Evolutionary conservation across 2,329 filamentous ascomycete species (phyloP).

Genomic region (Fusarium sp.): DNA sequence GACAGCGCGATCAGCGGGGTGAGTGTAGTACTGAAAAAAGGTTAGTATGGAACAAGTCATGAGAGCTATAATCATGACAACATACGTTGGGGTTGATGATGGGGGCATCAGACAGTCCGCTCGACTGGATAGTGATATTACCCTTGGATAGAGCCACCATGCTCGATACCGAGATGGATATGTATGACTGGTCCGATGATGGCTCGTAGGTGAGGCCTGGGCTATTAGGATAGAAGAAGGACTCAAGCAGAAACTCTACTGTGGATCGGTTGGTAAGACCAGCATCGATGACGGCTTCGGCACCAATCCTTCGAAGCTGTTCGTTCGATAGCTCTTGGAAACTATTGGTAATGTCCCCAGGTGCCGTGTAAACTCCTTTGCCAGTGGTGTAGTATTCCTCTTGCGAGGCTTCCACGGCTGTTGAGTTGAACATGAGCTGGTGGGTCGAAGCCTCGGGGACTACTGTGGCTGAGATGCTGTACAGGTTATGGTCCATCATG

Average conservation of each 20-base stretch:
- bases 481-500: conserved; percentile 7
- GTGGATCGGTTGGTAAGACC: conserved; percentile 7
- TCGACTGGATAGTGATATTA: neutral
- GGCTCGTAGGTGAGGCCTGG: conserved; percentile 7
- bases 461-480: conserved; percentile 12
- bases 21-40: neutral
- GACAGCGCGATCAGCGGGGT: conserved; percentile 1
- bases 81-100: conserved; percentile 20
- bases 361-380: neutral
- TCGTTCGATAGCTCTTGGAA: conserved; percentile 3
- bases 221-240: conserved; percentile 8
- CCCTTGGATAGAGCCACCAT: conserved; percentile 14
- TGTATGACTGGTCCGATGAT: neutral
- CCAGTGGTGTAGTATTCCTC: conserved; percentile 8
- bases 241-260: conserved; percentile 19
- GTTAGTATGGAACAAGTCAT: neutral
- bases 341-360: neutral
- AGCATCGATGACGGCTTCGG: conserved; percentile 1
- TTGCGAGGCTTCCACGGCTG: neutral
- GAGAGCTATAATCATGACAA: rapidly evolving
- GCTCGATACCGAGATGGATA: conserved; percentile 5
- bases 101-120: neutral
- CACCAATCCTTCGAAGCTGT: neutral
- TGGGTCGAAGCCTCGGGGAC: neutral
- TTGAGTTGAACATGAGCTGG: neutral